Evolutionary conservation across 2,329 filamentous ascomycete genomes (phyloP), one percentile per base, ranked within the genome.

Genomic region (Fusarium sp.): DNA sequence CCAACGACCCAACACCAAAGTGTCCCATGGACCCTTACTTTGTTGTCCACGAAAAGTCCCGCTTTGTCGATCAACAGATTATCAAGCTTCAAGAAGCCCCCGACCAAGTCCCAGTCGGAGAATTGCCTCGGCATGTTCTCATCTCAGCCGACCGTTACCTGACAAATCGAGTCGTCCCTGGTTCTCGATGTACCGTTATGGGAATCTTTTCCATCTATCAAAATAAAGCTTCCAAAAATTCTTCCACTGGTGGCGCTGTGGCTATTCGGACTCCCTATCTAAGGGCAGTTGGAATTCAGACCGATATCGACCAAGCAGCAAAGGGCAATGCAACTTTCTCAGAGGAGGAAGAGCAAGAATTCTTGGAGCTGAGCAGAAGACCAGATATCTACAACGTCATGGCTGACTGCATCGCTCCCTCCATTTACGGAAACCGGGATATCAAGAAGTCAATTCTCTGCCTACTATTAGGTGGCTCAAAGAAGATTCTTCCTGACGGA

Each of bases 131-230:
- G 42, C 96, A 99, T 75, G 97, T 99, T 45, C 88, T 98, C 65
- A 93, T 99, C 65, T 97, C 94, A 0, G 96, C 96, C n/a, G 96
- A 99, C 77, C 89, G 96, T 54, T 98, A 98, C 77, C 84, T 99
- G 46, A 96, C 95, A 13, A 99, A 99, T 78, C 89, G 94, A 52
- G 96, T 99, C 5, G 94, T 99, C 5, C 96, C 96, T 7, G 96
- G 96, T 31, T 97, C 95, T 51, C 88, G 95, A 78, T 99, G 96
- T 79, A 97, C 94, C 4, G 87, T 99, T 19, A 98, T 96, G 88
- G 96, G 96, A 21, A 94, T 99, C 34, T 99, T 98, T 83, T 98
- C 95, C 31, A 98, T 98, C 76, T 99, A 98, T 80, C 94, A 98
- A 79, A 92, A 91, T 73, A 98, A 98, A 80, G 92, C 91, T 40